Conservation (phyloP, 164 flowering plant species). For the Nymphaea thermarum region DNA sequence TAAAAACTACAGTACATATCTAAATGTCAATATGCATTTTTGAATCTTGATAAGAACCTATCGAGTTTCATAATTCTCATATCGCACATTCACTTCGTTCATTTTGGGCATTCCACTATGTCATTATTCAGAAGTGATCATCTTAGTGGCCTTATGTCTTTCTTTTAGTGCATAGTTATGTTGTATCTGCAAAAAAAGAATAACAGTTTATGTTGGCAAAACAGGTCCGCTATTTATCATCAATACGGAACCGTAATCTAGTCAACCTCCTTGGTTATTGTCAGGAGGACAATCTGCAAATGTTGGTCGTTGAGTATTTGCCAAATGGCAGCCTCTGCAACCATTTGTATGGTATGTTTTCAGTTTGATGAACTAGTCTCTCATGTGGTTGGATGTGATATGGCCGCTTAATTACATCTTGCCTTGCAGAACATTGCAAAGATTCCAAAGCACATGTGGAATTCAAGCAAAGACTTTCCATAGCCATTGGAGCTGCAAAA, state of each 20-base stretch:
- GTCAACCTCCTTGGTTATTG: conserved; percentile 58
- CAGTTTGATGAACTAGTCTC: background rate
- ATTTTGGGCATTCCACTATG: background rate
- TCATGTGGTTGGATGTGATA: background rate
- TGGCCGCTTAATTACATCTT: background rate
- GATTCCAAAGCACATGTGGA: conserved; percentile 38
- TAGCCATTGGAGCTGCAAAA: conserved; percentile 66
- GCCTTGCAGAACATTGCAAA: conserved; percentile 21
- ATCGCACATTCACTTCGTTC: background rate
- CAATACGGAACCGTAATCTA: conserved; percentile 46
- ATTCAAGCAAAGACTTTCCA: conserved; percentile 60
- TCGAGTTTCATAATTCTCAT: background rate
- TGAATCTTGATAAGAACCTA: background rate
- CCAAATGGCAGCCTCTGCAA: conserved; percentile 58
- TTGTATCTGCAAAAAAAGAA: background rate
- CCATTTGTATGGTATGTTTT: conserved; percentile 51
- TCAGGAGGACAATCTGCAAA: conserved; percentile 48
- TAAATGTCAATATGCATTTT: too few relatives aligned
- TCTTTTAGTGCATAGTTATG: background rate
- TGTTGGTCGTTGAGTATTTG: conserved; percentile 49
- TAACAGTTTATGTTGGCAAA: background rate
- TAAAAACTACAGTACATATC: too few relatives aligned
- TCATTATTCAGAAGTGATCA: background rate
- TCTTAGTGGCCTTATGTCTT: background rate
- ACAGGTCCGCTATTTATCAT: conserved; percentile 40